These are phyloP conservation scores for Colletotrichum limetticola DNA, from an alignment of 2,329 filamentous ascomycete species.

Conservation along the genomic window DNA sequence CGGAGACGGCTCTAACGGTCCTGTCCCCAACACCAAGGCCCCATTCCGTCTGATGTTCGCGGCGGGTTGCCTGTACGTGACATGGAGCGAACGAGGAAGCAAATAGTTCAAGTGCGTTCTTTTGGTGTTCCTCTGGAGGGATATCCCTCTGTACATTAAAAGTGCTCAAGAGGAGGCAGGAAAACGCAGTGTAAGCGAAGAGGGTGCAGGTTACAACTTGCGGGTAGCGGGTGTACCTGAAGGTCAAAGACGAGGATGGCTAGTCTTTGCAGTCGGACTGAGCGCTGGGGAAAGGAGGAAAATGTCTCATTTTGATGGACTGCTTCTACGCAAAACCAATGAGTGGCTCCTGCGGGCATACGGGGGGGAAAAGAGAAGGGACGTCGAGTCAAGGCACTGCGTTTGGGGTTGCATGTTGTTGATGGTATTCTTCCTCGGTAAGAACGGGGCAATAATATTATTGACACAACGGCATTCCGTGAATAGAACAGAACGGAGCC, in stretches of 20 bases:
- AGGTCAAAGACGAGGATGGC: slow-evolving; percentile 19
- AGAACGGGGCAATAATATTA: not conserved
- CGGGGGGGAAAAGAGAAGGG: not conserved
- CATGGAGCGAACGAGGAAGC: slow-evolving; percentile 1
- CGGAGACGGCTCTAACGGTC: not conserved
- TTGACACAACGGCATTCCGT: not conserved
- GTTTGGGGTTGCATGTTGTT: slow-evolving; percentile 19
- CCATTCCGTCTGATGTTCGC: slow-evolving; percentile 14
- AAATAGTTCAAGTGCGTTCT: slow-evolving; percentile 5
- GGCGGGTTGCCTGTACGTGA: not conserved
- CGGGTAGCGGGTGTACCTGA: slow-evolving; percentile 26
- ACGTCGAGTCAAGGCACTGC: slow-evolving; percentile 24
- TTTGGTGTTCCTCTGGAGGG: not conserved
- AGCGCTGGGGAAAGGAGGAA: slow-evolving; percentile 24
- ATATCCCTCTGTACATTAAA: not conserved
- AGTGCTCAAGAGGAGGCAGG: slow-evolving; percentile 1
- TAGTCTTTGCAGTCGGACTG: slow-evolving; percentile 7
- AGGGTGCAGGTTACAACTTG: not conserved
- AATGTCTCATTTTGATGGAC: slow-evolving; percentile 30
- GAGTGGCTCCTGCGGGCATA: slow-evolving; percentile 9
- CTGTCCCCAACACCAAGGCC: not conserved
- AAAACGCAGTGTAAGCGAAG: not conserved
- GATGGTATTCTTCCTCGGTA: slow-evolving; percentile 16
- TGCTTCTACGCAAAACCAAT: slow-evolving; percentile 2
- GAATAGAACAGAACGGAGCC: slow-evolving; percentile 15